Percentiles rank a stretch among this genome's conserved stretches.
Evolutionary conservation across 192 early-diverging fungal genomes (phyloP).

Genomic region (Piromyces sp.): DNA sequence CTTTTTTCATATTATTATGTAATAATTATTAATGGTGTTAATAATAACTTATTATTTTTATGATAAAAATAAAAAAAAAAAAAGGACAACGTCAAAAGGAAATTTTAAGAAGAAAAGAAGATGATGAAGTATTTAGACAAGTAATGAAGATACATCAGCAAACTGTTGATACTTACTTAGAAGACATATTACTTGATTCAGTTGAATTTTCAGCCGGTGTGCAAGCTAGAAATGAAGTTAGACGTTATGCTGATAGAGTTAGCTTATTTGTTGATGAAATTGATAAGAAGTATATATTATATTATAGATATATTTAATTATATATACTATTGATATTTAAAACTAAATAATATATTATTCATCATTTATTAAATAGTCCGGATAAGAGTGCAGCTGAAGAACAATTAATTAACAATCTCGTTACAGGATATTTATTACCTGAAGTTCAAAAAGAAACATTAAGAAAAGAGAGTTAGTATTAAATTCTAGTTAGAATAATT

Average conservation of each 20-base stretch:
- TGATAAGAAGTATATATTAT: constrained; percentile 10
- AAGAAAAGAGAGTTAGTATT: constrained; percentile 16
- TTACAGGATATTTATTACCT: constrained; percentile 35
- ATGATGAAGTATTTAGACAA: constrained; percentile 36
- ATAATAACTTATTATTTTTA: too few relatives aligned
- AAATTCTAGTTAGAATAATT: too few relatives aligned
- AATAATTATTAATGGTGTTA: too few relatives aligned
- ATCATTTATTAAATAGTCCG: background rate
- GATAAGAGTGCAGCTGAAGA: constrained; percentile 4
- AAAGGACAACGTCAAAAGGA: constrained; percentile 23
- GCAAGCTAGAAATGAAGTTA: constrained; percentile 21
- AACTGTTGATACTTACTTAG: constrained; percentile 36
- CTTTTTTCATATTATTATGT: too few relatives aligned
- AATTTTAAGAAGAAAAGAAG: constrained; percentile 16
- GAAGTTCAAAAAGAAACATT: constrained; percentile 28
- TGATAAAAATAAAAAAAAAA: constrained; percentile 2
- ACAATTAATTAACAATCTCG: constrained; percentile 23
- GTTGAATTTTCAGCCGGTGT: constrained; percentile 15
- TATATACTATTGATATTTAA: too few relatives aligned
- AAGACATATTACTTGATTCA: constrained; percentile 19
- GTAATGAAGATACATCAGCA: constrained; percentile 35
- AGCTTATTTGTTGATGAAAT: constrained; percentile 11
- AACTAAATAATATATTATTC: too few relatives aligned
- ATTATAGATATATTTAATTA: too few relatives aligned
- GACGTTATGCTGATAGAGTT: constrained; percentile 22